A percentile compares a stretch with the other conserved stretches of the same genome.
Conservation (phyloP, 2,329 filamentous ascomycete species). For the Fusarium pseudoanthophilum region DNA sequence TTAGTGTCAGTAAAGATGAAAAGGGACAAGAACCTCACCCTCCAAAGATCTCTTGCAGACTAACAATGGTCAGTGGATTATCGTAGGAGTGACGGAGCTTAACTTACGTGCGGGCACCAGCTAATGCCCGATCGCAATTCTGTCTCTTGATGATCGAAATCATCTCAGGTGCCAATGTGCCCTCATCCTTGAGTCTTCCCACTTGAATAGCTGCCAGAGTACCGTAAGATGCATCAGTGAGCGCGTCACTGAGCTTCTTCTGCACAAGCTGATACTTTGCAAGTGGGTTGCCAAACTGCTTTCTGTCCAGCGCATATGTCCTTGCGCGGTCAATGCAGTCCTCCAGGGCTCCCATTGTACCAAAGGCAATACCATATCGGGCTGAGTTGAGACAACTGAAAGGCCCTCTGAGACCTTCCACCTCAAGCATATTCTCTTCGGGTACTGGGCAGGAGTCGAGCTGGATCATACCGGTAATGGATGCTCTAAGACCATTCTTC, state of each 20-base stretch:
- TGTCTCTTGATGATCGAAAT: constrained; percentile 95
- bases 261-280: constrained; percentile 97
- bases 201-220: constrained; percentile 89
- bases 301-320: constrained; percentile 86
- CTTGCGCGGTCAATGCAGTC: constrained; percentile 87
- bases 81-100: not conserved
- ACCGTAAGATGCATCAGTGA: constrained; percentile 89
- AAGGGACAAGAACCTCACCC: constrained; percentile 56
- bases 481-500: constrained; percentile 92
- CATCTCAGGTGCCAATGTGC: constrained; percentile 90
- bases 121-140: constrained; percentile 91
- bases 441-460: constrained; percentile 89
- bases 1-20: not conserved
- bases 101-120: constrained; percentile 73
- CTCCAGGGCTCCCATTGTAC: constrained; percentile 91
- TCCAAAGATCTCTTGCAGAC: constrained; percentile 91
- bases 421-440: constrained; percentile 90
- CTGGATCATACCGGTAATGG: constrained; percentile 97
- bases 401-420: constrained; percentile 87
- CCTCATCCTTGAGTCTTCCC: constrained; percentile 89
- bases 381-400: constrained; percentile 96
- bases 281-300: constrained; percentile 93
- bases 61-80: not conserved
- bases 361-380: constrained; percentile 91
- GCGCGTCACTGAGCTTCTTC: constrained; percentile 94